Conservation (phyloP, 441 rosid species). For the Sinapis alba region DNA sequence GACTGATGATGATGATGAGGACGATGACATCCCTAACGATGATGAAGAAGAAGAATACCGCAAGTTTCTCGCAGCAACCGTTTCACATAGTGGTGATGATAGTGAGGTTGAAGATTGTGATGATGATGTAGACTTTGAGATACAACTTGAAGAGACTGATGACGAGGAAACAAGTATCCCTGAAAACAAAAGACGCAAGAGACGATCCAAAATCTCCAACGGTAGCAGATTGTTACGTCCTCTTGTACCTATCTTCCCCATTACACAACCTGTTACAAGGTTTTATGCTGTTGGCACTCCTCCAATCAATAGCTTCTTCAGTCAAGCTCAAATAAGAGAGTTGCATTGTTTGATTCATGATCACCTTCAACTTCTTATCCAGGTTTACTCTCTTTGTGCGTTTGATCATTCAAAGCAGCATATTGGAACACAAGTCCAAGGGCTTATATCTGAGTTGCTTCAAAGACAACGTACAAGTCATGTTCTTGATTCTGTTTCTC, state of each 20-base stretch:
- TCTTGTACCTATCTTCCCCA: slow-evolving; percentile 57
- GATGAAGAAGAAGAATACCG: slow-evolving; percentile 63
- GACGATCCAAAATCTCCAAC: slow-evolving; percentile 57
- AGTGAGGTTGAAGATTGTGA: slow-evolving; percentile 92
- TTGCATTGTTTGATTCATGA: slow-evolving; percentile 80
- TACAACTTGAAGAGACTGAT: slow-evolving; percentile 93
- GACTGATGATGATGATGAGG: slow-evolving; percentile 95
- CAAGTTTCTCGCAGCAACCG: slow-evolving; percentile 81
- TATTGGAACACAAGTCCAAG: slow-evolving; percentile 70
- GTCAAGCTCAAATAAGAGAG: slow-evolving; percentile 74
- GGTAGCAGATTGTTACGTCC: slow-evolving; percentile 74
- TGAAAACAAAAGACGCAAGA: slow-evolving; percentile 61
- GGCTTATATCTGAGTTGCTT: slow-evolving; percentile 70
- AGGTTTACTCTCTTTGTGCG: slow-evolving; percentile 77
- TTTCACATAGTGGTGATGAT: slow-evolving; percentile 68
- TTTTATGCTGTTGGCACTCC: slow-evolving; percentile 38
- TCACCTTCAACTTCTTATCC: slow-evolving; percentile 91
- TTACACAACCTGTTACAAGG: slow-evolving; percentile 40
- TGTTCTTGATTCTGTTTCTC: slow-evolving; percentile 50
- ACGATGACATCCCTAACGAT: slow-evolving; percentile 68
- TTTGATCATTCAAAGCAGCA: slow-evolving; percentile 75
- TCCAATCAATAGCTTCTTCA: slow-evolving; percentile 65
- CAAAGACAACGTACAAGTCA: slow-evolving; percentile 63
- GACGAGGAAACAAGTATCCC: slow-evolving; percentile 54
- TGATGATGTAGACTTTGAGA: slow-evolving; percentile 92